Evolutionary conservation across 225 moss, liverwort and hornwort genomes (phyloP).

Genomic region (Polytrichum commune): DNA sequence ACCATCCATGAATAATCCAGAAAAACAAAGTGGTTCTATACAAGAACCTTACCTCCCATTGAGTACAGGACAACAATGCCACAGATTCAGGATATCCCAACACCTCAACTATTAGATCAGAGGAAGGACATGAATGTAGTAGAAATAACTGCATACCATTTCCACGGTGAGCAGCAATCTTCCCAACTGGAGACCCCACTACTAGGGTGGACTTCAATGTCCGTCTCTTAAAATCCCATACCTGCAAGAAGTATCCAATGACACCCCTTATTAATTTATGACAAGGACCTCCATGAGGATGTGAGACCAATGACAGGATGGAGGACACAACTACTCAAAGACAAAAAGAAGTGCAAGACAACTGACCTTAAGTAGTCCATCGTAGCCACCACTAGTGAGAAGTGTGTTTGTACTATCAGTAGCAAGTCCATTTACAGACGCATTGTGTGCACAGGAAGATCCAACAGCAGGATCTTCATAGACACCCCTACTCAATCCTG

Average conservation of each 20-base stretch:
- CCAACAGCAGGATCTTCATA: constrained; percentile 56
- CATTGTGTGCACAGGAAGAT: constrained; percentile 52
- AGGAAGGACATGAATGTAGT: background rate
- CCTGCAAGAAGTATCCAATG: constrained; percentile 23
- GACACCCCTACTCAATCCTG: constrained; percentile 71
- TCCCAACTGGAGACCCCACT: constrained; percentile 68
- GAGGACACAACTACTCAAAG: too few relatives aligned
- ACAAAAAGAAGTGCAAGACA: background rate
- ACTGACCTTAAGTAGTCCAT: constrained; percentile 65
- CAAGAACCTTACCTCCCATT: too few relatives aligned
- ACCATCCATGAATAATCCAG: too few relatives aligned
- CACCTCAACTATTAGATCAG: background rate
- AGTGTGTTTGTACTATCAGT: constrained; percentile 78
- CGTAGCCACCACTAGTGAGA: constrained; percentile 80
- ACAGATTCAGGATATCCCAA: too few relatives aligned
- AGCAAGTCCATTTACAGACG: constrained; percentile 71
- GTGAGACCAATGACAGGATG: background rate
- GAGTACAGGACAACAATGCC: too few relatives aligned
- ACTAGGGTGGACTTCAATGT: constrained; percentile 47
- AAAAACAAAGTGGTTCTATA: too few relatives aligned
- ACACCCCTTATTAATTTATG: background rate
- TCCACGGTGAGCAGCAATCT: constrained; percentile 69
- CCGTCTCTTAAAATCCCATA: constrained; percentile 77
- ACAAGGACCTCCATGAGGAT: background rate
- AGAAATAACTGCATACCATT: constrained; percentile 46